phyloP scores from a whole-genome alignment of 495 filamentous ascomycete species.

The Penicillium canariense region DNA sequence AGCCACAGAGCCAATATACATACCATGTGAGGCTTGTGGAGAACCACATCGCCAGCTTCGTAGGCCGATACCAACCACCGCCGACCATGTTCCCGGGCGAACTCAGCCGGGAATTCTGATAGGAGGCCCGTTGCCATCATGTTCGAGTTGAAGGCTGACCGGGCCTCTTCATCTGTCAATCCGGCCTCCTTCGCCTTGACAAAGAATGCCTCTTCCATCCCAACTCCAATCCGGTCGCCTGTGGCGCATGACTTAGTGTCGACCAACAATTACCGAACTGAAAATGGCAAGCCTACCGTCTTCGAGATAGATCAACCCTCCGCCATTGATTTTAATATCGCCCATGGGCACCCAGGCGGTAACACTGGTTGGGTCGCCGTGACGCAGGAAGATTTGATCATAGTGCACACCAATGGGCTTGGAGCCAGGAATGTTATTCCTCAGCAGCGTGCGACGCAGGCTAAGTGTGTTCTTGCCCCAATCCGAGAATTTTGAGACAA shows the following conservation, averaged over 20 bases:
- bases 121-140: conserved; percentile 54
- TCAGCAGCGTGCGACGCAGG: conserved; percentile 47
- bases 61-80: conserved; percentile 56
- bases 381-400: conserved; percentile 63
- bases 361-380: conserved; percentile 54
- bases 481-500: conserved; percentile 51
- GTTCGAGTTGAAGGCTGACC: conserved; percentile 54
- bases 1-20: background rate
- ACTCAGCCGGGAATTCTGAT: conserved; percentile 44
- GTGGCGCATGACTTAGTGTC: conserved; percentile 3
- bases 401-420: conserved; percentile 64
- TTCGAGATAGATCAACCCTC: conserved; percentile 63
- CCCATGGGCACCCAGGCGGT: conserved; percentile 68
- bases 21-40: conserved; percentile 57
- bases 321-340: conserved; percentile 54
- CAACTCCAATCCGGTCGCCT: conserved; percentile 40
- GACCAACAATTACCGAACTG: background rate
- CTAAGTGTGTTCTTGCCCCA: conserved; percentile 54
- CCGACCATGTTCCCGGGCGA: conserved; percentile 38
- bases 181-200: conserved; percentile 41
- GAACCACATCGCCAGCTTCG: conserved; percentile 61
- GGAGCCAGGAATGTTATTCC: conserved; percentile 58
- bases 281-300: conserved; percentile 30
- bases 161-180: conserved; percentile 50
- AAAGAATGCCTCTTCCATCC: conserved; percentile 51